phyloP scores from a whole-genome alignment of 345 rosid species.

The Aurinia saxatilis region DNA sequence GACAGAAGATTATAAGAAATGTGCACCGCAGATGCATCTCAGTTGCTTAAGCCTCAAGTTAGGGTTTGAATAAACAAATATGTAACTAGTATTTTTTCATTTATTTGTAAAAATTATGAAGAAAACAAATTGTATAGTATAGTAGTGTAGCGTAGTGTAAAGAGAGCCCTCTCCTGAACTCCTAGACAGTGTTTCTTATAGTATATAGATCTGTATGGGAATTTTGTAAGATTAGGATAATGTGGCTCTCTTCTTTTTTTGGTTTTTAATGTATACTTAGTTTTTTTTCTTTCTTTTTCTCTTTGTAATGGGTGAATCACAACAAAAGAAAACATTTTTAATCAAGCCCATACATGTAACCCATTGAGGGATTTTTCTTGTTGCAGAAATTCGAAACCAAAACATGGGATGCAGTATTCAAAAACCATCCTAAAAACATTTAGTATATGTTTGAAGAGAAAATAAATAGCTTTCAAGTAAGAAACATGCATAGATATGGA shows the following conservation, averaged over 20 bases:
- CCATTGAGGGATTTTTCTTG: too few species aligned
- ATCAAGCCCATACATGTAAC: too few species aligned
- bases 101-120: neutral
- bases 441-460: neutral
- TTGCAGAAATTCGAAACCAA: too few species aligned
- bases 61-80: neutral
- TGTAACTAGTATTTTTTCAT: neutral
- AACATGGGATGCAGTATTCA: too few species aligned
- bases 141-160: too few species aligned
- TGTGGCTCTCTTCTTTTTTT: constrained; percentile 31
- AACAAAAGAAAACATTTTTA: too few species aligned
- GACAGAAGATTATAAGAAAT: constrained; percentile 37
- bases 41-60: constrained; percentile 19
- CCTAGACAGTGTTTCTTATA: constrained; percentile 31
- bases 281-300: too few species aligned
- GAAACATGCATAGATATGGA: neutral
- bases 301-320: too few species aligned
- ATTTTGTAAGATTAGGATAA: constrained; percentile 51
- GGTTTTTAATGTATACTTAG: neutral
- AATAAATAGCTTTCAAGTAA: neutral
- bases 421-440: too few species aligned
- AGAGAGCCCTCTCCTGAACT: constrained; percentile 49
- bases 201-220: constrained; percentile 29
- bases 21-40: constrained; percentile 69
- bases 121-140: neutral